A percentile compares a stretch with the other conserved stretches of the same genome.
These are phyloP conservation scores for Colletotrichum higginsianum DNA, from an alignment of 2,329 filamentous ascomycete genomes.

Conservation along the genomic window DNA sequence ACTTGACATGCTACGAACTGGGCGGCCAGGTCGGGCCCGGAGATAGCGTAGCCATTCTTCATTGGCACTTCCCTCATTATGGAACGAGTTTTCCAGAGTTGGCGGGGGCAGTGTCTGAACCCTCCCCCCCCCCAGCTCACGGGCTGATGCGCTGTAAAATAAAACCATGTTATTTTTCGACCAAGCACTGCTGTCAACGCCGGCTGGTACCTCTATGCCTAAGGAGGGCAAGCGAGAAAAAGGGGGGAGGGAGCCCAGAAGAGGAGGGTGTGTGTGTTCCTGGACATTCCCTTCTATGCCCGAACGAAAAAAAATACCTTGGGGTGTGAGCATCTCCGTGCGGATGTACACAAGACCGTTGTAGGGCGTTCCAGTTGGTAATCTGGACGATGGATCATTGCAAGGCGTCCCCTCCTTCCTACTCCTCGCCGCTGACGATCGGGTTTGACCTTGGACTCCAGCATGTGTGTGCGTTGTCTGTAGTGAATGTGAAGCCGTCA, in stretches of 20 bases:
- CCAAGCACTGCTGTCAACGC: background rate
- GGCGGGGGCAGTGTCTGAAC: background rate
- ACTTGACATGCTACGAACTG: background rate
- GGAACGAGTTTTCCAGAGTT: too few relatives aligned
- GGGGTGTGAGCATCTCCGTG: conserved; percentile 4
- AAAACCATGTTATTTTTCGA: background rate
- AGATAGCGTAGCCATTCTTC: background rate
- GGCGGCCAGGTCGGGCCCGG: background rate
- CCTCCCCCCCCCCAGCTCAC: background rate
- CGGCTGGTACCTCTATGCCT: background rate
- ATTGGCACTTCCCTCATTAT: background rate
- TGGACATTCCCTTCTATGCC: too few relatives aligned
- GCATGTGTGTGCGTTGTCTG: too few relatives aligned
- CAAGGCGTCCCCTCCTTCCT: background rate
- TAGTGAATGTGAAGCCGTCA: background rate
- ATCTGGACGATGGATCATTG: background rate
- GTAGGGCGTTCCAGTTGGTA: conserved; percentile 12
- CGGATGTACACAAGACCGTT: conserved; percentile 19
- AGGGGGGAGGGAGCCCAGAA: background rate
- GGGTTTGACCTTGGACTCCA: background rate
- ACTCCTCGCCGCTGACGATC: background rate
- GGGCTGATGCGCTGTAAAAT: background rate
- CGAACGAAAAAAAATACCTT: background rate
- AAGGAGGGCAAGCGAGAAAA: background rate
- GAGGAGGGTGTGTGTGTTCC: background rate